Evolutionary conservation across 169 alveolate genomes (phyloP).

Genomic region (Eimeria brunetti): DNA sequence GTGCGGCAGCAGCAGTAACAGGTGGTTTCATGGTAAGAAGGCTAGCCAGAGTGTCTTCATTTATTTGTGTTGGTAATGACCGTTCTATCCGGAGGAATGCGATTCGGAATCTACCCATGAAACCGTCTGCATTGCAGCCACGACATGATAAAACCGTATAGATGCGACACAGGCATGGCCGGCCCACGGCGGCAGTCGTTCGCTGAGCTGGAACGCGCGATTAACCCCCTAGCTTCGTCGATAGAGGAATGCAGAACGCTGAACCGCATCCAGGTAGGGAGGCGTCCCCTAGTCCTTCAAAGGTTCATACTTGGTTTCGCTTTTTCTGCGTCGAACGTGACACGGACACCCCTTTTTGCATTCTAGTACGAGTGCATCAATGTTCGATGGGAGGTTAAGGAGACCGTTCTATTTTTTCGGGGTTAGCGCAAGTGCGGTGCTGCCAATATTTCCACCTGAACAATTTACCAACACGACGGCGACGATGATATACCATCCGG

Average conservation of each 20-base stretch:
- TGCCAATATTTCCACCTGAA: not conserved
- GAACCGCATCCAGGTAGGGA: not conserved
- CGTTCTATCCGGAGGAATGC: not conserved
- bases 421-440: not conserved
- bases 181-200: not conserved
- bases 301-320: not conserved
- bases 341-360: not conserved
- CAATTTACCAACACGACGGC: not conserved
- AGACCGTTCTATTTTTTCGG: not conserved
- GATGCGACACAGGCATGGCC: not conserved
- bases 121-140: not conserved
- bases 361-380: not conserved
- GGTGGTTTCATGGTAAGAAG: not conserved
- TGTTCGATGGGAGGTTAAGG: not conserved
- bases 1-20: not conserved
- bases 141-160: not conserved
- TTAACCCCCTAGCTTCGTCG: not conserved
- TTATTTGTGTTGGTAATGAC: not conserved
- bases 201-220: not conserved
- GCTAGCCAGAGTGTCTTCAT: not conserved
- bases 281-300: not conserved
- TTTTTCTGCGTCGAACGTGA: not conserved
- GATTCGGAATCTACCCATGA: not conserved
- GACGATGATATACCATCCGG: not conserved
- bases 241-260: not conserved